Evolutionary conservation across 352 stramenopile genomes (phyloP).

Genomic region (Blastocystis sp.): DNA sequence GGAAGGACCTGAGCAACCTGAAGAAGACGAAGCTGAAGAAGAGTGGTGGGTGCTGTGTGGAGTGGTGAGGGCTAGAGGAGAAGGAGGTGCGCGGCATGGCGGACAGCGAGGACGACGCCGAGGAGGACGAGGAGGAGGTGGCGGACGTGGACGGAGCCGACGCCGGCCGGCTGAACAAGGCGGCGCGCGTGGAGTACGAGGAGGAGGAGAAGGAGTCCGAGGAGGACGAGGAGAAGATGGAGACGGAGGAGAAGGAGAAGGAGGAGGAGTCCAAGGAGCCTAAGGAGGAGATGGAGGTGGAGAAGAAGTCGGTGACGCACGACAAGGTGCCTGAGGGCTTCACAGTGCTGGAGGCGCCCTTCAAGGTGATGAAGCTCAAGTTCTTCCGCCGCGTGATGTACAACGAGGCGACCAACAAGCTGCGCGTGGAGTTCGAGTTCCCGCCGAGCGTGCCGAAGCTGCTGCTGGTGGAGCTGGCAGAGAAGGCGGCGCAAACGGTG

Average conservation of each 20-base stretch:
- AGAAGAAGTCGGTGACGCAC: background rate
- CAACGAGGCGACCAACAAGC: constrained; percentile 80
- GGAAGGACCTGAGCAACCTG: constrained; percentile 56
- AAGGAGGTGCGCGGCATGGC: constrained; percentile 74
- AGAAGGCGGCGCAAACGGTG: constrained; percentile 81
- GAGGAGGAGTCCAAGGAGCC: constrained; percentile 74
- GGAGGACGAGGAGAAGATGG: constrained; percentile 71
- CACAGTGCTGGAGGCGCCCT: constrained; percentile 71
- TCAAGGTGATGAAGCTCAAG: constrained; percentile 73
- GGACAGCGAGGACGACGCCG: constrained; percentile 69
- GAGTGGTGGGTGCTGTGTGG: constrained; percentile 73
- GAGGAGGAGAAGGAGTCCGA: constrained; percentile 73
- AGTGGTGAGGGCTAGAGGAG: constrained; percentile 77
- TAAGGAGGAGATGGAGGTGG: constrained; percentile 73
- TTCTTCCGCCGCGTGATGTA: constrained; percentile 80
- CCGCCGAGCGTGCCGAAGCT: constrained; percentile 83
- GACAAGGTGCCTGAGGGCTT: constrained; percentile 27
- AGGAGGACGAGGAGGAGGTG: constrained; percentile 80
- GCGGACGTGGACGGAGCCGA: constrained; percentile 81
- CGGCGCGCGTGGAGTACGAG: constrained; percentile 81
- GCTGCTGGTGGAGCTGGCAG: constrained; percentile 83
- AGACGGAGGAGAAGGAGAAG: constrained; percentile 15
- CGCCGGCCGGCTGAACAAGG: constrained; percentile 78
- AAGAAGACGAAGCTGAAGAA: constrained; percentile 53
- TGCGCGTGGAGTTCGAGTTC: constrained; percentile 82